These are phyloP conservation scores for Kuraishia capsulata DNA, from an alignment of 805 yeast genomes.

Conservation along the genomic window DNA sequence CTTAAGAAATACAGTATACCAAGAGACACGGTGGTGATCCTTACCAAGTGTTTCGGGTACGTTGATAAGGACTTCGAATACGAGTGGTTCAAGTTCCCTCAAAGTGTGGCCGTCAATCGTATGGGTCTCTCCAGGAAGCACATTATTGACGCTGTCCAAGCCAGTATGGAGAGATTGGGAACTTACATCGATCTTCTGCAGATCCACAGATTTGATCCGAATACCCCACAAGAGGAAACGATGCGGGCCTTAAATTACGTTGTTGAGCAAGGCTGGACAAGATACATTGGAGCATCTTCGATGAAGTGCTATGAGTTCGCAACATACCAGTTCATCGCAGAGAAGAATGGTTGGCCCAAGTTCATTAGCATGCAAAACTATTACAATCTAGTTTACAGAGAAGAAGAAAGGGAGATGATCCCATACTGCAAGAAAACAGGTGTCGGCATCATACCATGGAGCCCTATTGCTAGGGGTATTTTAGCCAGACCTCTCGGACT, in stretches of 20 bases:
- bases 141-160: constrained; percentile 31
- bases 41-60: constrained; percentile 33
- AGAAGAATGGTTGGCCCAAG: constrained; percentile 43
- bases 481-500: constrained; percentile 1
- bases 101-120: constrained; percentile 16
- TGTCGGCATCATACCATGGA: constrained; percentile 53
- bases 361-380: constrained; percentile 50
- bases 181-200: constrained; percentile 45
- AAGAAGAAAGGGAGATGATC: constrained; percentile 54
- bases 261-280: constrained; percentile 31
- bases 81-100: neutral
- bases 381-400: constrained; percentile 47
- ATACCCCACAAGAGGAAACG: constrained; percentile 39
- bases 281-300: constrained; percentile 55
- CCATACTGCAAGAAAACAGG: constrained; percentile 41
- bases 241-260: constrained; percentile 49
- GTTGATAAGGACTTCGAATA: constrained; percentile 5
- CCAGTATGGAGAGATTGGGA: constrained; percentile 34
- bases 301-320: constrained; percentile 49
- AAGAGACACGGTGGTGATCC: constrained; percentile 46
- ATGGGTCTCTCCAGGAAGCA: constrained; percentile 36
- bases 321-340: constrained; percentile 45
- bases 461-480: constrained; percentile 47
- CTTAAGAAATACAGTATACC: constrained; percentile 39
- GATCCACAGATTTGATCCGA: constrained; percentile 44